Evolutionary conservation across 2,329 filamentous ascomycete genomes (phyloP).

Genomic region (Trichoderma oligosporum): DNA sequence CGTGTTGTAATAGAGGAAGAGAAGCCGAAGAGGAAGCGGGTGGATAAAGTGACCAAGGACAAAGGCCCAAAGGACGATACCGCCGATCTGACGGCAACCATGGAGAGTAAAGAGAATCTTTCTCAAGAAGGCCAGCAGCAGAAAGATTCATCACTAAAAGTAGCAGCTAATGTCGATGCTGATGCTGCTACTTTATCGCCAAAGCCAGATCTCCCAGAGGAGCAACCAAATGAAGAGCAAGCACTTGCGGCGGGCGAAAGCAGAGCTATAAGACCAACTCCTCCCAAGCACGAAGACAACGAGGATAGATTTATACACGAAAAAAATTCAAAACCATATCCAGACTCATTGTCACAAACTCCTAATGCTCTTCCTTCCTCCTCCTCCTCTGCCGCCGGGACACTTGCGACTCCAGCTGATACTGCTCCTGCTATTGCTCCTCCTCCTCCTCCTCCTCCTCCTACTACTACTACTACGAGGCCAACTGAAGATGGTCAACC

Average conservation of each 20-base stretch:
- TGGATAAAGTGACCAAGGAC: slow-evolving; percentile 34
- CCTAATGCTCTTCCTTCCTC: not conserved
- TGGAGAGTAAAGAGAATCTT: slow-evolving; percentile 1
- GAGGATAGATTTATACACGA: not conserved
- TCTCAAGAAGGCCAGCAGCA: not conserved
- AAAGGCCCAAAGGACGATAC: slow-evolving; percentile 21
- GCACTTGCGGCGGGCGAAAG: slow-evolving; percentile 10
- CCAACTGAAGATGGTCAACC: not conserved
- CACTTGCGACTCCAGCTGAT: not conserved
- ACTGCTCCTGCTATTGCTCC: not conserved
- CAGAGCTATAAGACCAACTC: slow-evolving; percentile 20
- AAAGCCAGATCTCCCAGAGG: slow-evolving; percentile 15
- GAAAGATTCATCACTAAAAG: not conserved
- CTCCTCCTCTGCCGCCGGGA: not conserved
- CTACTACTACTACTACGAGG: not conserved
- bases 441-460: not conserved
- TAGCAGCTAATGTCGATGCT: not conserved
- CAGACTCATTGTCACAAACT: not conserved
- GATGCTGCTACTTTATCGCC: slow-evolving; percentile 1
- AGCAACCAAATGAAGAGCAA: not conserved
- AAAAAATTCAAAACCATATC: not conserved
- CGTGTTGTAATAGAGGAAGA: slow-evolving; percentile 62
- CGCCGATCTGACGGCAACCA: not conserved
- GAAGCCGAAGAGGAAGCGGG: slow-evolving; percentile 55
- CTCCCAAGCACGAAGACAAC: slow-evolving; percentile 8